These are phyloP conservation scores for Phytophthora quininea DNA, from an alignment of 352 stramenopile species.

Conservation along the genomic window DNA sequence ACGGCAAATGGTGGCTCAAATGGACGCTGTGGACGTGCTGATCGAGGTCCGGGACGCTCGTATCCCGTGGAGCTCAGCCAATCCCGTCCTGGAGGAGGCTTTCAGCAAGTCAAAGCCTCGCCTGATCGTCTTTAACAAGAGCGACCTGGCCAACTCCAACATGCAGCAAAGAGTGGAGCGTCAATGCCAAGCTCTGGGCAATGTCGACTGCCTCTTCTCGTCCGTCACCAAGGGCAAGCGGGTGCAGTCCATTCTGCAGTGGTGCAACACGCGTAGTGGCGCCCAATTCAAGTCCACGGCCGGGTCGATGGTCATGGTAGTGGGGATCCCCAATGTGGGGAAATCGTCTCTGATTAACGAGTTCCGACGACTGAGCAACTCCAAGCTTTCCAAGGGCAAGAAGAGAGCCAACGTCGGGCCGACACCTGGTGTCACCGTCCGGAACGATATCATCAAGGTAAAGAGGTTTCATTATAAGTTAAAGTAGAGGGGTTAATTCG, in stretches of 20 bases:
- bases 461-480: neutral
- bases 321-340: slow-evolving; percentile 91
- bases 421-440: slow-evolving; percentile 85
- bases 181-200: slow-evolving; percentile 51
- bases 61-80: slow-evolving; percentile 85
- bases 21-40: slow-evolving; percentile 83
- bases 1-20: slow-evolving; percentile 80
- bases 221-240: slow-evolving; percentile 81
- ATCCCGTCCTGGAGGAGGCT: slow-evolving; percentile 77
- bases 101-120: slow-evolving; percentile 82
- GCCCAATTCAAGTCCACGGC: slow-evolving; percentile 86
- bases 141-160: slow-evolving; percentile 85
- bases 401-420: slow-evolving; percentile 83
- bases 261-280: slow-evolving; percentile 75
- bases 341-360: slow-evolving; percentile 92
- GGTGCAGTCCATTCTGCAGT: slow-evolving; percentile 77
- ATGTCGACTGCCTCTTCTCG: slow-evolving; percentile 74
- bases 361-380: slow-evolving; percentile 77
- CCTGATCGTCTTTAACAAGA: slow-evolving; percentile 90
- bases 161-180: slow-evolving; percentile 79
- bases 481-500: slow-evolving; percentile 13
- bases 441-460: slow-evolving; percentile 91
- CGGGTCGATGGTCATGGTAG: slow-evolving; percentile 89
- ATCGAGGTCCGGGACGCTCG: slow-evolving; percentile 86
- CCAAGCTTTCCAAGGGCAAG: slow-evolving; percentile 81